These are phyloP conservation scores for Vachellia collinsii DNA, from an alignment of 306 rosid genomes.

Conservation along the genomic window DNA sequence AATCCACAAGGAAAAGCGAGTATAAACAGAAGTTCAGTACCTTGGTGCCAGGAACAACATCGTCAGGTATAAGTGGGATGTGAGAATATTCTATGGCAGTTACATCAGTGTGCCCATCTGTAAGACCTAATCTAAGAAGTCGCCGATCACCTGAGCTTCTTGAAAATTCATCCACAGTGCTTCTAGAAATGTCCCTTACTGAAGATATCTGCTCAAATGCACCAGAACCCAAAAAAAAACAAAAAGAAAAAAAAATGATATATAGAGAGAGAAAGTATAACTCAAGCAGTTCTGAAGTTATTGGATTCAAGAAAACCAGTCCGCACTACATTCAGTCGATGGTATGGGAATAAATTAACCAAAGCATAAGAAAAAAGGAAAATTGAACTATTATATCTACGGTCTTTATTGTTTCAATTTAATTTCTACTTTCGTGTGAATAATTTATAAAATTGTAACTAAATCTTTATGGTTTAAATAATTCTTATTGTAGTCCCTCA, in stretches of 20 bases:
- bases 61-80: slow-evolving; percentile 60
- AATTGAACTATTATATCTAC: background rate
- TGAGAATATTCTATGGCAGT: slow-evolving; percentile 74
- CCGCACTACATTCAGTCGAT: background rate
- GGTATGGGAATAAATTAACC: background rate
- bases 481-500: background rate
- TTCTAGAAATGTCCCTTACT: slow-evolving; percentile 68
- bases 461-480: background rate
- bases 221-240: slow-evolving; percentile 11
- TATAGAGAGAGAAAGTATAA: background rate
- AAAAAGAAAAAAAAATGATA: background rate
- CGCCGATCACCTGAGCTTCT: slow-evolving; percentile 53
- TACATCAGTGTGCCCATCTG: slow-evolving; percentile 81
- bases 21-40: slow-evolving; percentile 42
- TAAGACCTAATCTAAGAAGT: slow-evolving; percentile 68
- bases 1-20: slow-evolving; percentile 10
- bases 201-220: slow-evolving; percentile 65
- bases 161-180: slow-evolving; percentile 56
- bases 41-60: slow-evolving; percentile 87
- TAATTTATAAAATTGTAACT: background rate
- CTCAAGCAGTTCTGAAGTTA: background rate
- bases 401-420: background rate
- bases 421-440: background rate
- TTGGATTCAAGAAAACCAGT: background rate
- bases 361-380: background rate